A percentile compares a stretch with the other conserved stretches of the same genome.
Conservation (phyloP, 768 basidiomycete species). For the Strobilomyces echinocephalus region DNA sequence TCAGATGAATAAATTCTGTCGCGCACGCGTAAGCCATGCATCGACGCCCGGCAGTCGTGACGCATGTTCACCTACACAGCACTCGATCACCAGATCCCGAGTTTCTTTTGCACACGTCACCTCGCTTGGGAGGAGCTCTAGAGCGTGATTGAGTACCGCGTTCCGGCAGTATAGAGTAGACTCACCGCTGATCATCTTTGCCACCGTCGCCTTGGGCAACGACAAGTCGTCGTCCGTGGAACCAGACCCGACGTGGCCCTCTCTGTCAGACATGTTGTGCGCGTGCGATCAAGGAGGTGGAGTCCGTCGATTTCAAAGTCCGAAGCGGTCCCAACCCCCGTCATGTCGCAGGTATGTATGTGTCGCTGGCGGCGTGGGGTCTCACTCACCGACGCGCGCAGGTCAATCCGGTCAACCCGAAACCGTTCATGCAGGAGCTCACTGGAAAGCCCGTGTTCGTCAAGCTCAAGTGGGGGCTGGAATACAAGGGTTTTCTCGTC, state of each 20-base stretch:
- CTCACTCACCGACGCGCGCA: constrained; percentile 27
- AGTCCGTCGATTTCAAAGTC: constrained; percentile 34
- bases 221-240: constrained; percentile 89
- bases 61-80: constrained; percentile 90
- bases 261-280: constrained; percentile 73
- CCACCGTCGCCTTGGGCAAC: constrained; percentile 93
- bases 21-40: constrained; percentile 12
- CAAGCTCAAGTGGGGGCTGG: constrained; percentile 96
- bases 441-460: constrained; percentile 97
- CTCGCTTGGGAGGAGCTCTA: constrained; percentile 87
- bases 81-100: constrained; percentile 94
- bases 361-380: neutral
- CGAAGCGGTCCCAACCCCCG: constrained; percentile 14
- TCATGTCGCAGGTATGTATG: constrained; percentile 18
- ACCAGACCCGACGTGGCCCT: constrained; percentile 63
- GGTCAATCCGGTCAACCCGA: constrained; percentile 95
- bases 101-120: constrained; percentile 92
- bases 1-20: constrained; percentile 94
- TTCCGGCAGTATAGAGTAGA: neutral
- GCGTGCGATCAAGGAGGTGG: neutral
- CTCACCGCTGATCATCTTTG: constrained; percentile 91
- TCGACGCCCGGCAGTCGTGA: constrained; percentile 2
- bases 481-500: constrained; percentile 98
- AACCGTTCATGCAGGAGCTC: constrained; percentile 97
- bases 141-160: constrained; percentile 8